Evolutionary conservation across 1,284 basidiomycete species (phyloP).

Genomic region (Ustilago crameri): DNA sequence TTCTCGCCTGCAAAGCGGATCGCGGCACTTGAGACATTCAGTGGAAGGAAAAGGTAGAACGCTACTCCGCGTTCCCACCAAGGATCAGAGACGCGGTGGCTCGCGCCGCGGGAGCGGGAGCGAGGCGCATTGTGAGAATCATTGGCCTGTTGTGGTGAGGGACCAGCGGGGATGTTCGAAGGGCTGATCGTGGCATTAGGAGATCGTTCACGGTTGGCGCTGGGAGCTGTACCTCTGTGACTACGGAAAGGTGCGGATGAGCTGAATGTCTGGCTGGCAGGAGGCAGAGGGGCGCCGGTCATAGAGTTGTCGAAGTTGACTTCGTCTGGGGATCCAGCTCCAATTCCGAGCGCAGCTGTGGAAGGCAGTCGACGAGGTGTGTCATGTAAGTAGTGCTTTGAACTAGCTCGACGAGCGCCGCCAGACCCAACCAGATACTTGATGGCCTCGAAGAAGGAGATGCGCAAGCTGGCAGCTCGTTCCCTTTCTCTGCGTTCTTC

Average conservation of each 20-base stretch:
- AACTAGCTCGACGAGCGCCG: slow-evolving; percentile 21
- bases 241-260: slow-evolving; percentile 13
- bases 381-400: slow-evolving; percentile 48
- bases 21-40: slow-evolving; percentile 48
- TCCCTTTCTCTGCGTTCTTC: slow-evolving; percentile 60
- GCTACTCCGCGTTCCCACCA: slow-evolving; percentile 51
- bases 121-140: neutral
- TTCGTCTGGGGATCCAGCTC: slow-evolving; percentile 13
- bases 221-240: neutral
- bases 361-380: slow-evolving; percentile 46
- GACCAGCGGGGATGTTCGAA: slow-evolving; percentile 1
- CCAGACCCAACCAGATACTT: slow-evolving; percentile 56
- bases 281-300: slow-evolving; percentile 7
- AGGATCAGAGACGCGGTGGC: slow-evolving; percentile 32
- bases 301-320: slow-evolving; percentile 5
- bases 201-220: slow-evolving; percentile 9
- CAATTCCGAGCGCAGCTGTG: slow-evolving; percentile 43
- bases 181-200: slow-evolving; percentile 1
- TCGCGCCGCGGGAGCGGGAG: slow-evolving; percentile 7
- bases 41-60: slow-evolving; percentile 53
- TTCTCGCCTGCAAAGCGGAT: slow-evolving; percentile 50
- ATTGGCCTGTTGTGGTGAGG: neutral
- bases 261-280: slow-evolving; percentile 9
- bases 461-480: slow-evolving; percentile 41
- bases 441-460: slow-evolving; percentile 56